These are phyloP conservation scores for Cercospora sesami DNA, from an alignment of 2,329 filamentous ascomycete species.

Conservation along the genomic window DNA sequence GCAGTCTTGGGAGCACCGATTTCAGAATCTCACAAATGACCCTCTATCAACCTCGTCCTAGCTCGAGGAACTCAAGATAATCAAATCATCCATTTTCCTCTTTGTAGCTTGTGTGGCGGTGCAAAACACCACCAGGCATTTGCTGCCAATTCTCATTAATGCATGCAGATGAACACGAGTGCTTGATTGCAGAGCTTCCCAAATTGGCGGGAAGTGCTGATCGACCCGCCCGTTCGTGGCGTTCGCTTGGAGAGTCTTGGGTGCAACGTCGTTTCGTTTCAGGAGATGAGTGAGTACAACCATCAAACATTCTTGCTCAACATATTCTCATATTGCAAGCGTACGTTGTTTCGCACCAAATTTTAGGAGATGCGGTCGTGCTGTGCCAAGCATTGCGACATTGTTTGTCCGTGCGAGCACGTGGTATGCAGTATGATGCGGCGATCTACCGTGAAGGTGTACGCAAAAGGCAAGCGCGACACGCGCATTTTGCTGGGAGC, in stretches of 20 bases:
- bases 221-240: constrained; percentile 3
- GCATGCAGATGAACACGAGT: constrained; percentile 1
- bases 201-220: constrained; percentile 1
- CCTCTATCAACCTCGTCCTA: neutral
- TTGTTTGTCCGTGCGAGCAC: neutral
- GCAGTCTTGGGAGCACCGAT: neutral
- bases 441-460: neutral
- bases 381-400: neutral
- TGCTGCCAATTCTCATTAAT: neutral
- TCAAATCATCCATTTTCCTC: neutral
- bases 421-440: neutral
- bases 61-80: neutral
- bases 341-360: neutral
- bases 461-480: neutral
- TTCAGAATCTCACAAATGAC: neutral
- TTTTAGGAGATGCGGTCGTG: neutral
- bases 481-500: neutral
- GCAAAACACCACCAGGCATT: neutral
- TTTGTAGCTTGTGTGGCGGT: neutral
- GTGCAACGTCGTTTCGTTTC: neutral
- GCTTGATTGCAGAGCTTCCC: neutral
- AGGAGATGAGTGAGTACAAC: neutral
- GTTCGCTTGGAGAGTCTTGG: neutral
- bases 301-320: neutral
- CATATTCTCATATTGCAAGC: neutral